Conservation (phyloP, 768 basidiomycete species). For the Suillus luteus region DNA sequence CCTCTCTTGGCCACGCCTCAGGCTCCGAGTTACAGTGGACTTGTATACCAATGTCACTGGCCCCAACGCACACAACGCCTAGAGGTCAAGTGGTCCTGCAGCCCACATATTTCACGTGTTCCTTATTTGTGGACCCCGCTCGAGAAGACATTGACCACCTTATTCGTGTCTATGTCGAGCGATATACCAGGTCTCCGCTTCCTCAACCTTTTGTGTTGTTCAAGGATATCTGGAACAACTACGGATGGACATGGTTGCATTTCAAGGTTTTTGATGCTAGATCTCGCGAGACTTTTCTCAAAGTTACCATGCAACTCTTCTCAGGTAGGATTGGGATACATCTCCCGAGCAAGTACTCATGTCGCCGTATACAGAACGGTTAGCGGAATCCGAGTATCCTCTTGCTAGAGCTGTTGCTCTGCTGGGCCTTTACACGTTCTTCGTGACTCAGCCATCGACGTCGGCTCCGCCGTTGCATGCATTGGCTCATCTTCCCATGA, state of each 20-base stretch:
- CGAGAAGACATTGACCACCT: constrained; percentile 65
- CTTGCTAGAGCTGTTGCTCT: constrained; percentile 60
- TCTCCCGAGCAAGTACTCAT: background rate
- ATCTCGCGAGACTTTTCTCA: constrained; percentile 63
- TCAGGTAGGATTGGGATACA: constrained; percentile 49
- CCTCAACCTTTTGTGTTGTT: constrained; percentile 65
- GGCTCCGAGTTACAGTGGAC: background rate
- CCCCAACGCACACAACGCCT: constrained; percentile 55
- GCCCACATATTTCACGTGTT: constrained; percentile 78
- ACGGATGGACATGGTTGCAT: constrained; percentile 78
- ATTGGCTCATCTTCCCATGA: constrained; percentile 58
- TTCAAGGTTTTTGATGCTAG: constrained; percentile 72
- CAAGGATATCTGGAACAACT: constrained; percentile 65
- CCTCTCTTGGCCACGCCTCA: background rate
- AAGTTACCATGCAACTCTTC: constrained; percentile 61
- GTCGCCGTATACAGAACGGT: constrained; percentile 48
- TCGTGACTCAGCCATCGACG: constrained; percentile 62
- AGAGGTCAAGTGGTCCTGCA: constrained; percentile 69
- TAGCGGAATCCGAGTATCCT: constrained; percentile 49
- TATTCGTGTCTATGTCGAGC: constrained; percentile 52
- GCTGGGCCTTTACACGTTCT: constrained; percentile 72
- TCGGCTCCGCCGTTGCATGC: constrained; percentile 52
- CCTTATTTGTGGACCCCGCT: constrained; percentile 64
- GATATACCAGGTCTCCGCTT: constrained; percentile 38
- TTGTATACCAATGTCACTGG: constrained; percentile 35